phyloP scores from a whole-genome alignment of 2,329 filamentous ascomycete genomes.

The Diaporthe sp. region DNA sequence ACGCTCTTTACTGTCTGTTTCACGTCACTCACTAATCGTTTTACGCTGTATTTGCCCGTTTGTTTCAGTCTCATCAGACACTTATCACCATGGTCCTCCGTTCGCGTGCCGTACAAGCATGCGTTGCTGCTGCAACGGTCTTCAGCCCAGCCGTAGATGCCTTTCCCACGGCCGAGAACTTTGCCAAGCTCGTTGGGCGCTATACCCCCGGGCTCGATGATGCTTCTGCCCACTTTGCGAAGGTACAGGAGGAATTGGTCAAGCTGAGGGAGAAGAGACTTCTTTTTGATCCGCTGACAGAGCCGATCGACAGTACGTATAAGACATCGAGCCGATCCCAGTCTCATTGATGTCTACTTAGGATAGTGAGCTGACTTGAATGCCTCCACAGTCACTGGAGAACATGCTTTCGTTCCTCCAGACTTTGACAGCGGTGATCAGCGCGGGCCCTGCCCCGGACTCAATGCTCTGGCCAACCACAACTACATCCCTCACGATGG shows the following conservation, averaged over 20 bases:
- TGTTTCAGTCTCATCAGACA: neutral
- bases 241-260: slow-evolving; percentile 18
- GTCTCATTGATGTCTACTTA: neutral
- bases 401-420: slow-evolving; percentile 35
- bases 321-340: neutral
- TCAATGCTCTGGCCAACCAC: slow-evolving; percentile 50
- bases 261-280: slow-evolving; percentile 69
- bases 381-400: slow-evolving; percentile 5
- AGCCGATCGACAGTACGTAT: neutral
- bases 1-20: slow-evolving; percentile 4
- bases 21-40: neutral
- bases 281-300: slow-evolving; percentile 14
- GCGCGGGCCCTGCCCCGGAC: slow-evolving; percentile 47
- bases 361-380: neutral
- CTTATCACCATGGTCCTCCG: neutral
- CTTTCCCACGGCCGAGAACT: slow-evolving; percentile 10
- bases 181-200: slow-evolving; percentile 6
- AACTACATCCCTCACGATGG: slow-evolving; percentile 47
- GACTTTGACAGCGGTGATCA: slow-evolving; percentile 44
- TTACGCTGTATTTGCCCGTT: neutral
- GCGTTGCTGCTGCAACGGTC: slow-evolving; percentile 7
- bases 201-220: slow-evolving; percentile 15
- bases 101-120: slow-evolving; percentile 10
- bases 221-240: slow-evolving; percentile 3
- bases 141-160: slow-evolving; percentile 9